phyloP scores from a whole-genome alignment of 140 eudicot genomes.

The Senecio squalidus region DNA sequence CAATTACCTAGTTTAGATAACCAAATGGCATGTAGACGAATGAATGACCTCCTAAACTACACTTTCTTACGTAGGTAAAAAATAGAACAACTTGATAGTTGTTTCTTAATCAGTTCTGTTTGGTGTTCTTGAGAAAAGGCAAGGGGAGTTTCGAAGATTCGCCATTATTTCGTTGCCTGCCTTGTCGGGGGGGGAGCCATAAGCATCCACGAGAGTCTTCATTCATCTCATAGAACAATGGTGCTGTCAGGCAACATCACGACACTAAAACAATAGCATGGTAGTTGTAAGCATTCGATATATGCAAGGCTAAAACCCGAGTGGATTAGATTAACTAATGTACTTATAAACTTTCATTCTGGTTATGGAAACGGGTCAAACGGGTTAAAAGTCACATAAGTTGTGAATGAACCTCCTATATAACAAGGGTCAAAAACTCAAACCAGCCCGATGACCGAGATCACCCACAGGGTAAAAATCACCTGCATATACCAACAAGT shows the following conservation, averaged over 20 bases:
- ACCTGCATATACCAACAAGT: conserved; percentile 48
- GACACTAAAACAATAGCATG: conserved; percentile 31
- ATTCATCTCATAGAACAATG: conserved; percentile 65
- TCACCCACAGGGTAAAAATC: conserved; percentile 54
- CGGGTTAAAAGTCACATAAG: neutral
- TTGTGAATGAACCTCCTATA: conserved; percentile 38
- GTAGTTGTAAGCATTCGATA: neutral
- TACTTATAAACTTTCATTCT: too few species aligned
- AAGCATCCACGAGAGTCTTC: conserved; percentile 65
- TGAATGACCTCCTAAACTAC: conserved; percentile 16
- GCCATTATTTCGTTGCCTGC: conserved; percentile 45
- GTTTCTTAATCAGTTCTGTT: conserved; percentile 36
- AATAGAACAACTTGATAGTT: neutral
- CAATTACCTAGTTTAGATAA: neutral
- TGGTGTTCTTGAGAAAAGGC: conserved; percentile 44
- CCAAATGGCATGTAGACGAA: conserved; percentile 4
- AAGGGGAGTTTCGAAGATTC: conserved; percentile 59
- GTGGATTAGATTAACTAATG: neutral
- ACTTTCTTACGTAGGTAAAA: neutral
- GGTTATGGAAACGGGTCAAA: neutral
- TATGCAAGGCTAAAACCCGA: neutral
- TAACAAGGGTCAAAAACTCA: conserved; percentile 63
- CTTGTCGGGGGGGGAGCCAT: conserved; percentile 53
- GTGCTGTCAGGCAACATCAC: conserved; percentile 57
- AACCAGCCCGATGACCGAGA: conserved; percentile 79